Percentiles rank a stretch among this genome's conserved stretches.
These are phyloP conservation scores for Conticribra guillardii DNA, from an alignment of 108 stramenopile species.

Conservation along the genomic window DNA sequence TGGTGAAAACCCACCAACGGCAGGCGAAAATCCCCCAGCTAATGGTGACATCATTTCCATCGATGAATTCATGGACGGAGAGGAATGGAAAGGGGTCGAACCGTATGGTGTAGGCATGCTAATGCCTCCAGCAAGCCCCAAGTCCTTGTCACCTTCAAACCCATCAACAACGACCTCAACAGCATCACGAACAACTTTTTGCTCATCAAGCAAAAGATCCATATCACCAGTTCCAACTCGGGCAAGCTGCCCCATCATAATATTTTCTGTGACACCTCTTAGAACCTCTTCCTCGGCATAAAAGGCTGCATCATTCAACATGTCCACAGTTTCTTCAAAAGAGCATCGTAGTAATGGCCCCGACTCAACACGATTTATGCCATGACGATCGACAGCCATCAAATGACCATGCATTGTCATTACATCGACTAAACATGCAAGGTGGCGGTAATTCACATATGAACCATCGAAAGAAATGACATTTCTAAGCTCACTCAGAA, in stretches of 20 bases:
- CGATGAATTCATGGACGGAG: conserved; percentile 66
- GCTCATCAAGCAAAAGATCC: conserved; percentile 94
- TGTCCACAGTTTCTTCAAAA: conserved; percentile 99
- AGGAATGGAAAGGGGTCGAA: conserved; percentile 73
- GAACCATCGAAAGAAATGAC: conserved; percentile 96
- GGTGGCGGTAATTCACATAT: conserved; percentile 99
- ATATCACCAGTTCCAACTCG: conserved; percentile 94
- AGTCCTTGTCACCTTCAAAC: conserved; percentile 64
- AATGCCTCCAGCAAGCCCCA: conserved; percentile 63
- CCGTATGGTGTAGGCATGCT: conserved; percentile 78
- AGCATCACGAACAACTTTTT: conserved; percentile 91
- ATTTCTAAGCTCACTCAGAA: conserved; percentile 84
- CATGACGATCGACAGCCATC: conserved; percentile 98
- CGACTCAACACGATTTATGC: conserved; percentile 97
- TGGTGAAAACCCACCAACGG: conserved; percentile 83
- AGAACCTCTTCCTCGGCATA: conserved; percentile 95
- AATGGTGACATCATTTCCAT: conserved; percentile 72
- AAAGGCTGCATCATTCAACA: conserved; percentile 96
- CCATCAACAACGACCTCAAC: conserved; percentile 91
- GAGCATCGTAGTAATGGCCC: conserved; percentile 95
- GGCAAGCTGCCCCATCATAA: conserved; percentile 97
- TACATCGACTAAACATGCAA: conserved; percentile 96
- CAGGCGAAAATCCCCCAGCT: conserved; percentile 82
- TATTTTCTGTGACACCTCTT: conserved; percentile 97
- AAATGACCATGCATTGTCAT: conserved; percentile 99